Base-by-base conservation (phyloP, 2,329 filamentous ascomycete species). In the Sarocladium strictum region DNA sequence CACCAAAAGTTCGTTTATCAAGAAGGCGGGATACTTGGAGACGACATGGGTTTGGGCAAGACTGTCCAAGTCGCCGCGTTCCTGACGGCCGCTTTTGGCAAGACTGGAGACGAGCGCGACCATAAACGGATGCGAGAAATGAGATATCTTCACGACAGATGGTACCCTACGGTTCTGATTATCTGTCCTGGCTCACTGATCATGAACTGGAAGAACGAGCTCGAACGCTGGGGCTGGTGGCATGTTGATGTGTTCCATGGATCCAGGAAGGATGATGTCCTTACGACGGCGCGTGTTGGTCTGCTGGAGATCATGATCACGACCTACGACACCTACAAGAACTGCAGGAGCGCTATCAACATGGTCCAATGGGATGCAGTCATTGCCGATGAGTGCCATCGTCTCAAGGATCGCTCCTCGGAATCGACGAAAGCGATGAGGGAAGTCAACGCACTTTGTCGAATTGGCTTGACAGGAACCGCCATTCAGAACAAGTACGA, bases 401-500 rank as follows among this genome's bases (percentile, higher is more conserved):
- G 79, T 35, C 83, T 97, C 65, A 99, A 97, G 71, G 90, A 93
- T 61, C 78, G 81, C 50, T 78, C 74, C 41, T 86, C 92, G 0
- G 87, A 87, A 58, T 88, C 87, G 7, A 94, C 93, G 0, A 83
- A 88, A 63, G 86, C 91, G 0, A 93, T 99, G 87, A 89, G 90
- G 62, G 83, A 92, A 58, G 77, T 97, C 61, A 99, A 99, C 62
- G 85, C 92, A 0, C 79, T 97, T 2, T 97, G 94, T 65, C 83
- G 94, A 32, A 92, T 99, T 57, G 94, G 94, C 0, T 76, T 99
- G 9, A 97, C 92, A 0, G 94, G 94, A 2, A 99, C 94, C 0
- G 93, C 93, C 0, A 97, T 99, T 43, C 94, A 99, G 66, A 99
- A 99, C 69, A 94, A 90, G 60, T 99, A 99, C 67, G 90, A 97